Evolutionary conservation across 2,329 filamentous ascomycete species (phyloP).

Genomic region (Capronia coronata): DNA sequence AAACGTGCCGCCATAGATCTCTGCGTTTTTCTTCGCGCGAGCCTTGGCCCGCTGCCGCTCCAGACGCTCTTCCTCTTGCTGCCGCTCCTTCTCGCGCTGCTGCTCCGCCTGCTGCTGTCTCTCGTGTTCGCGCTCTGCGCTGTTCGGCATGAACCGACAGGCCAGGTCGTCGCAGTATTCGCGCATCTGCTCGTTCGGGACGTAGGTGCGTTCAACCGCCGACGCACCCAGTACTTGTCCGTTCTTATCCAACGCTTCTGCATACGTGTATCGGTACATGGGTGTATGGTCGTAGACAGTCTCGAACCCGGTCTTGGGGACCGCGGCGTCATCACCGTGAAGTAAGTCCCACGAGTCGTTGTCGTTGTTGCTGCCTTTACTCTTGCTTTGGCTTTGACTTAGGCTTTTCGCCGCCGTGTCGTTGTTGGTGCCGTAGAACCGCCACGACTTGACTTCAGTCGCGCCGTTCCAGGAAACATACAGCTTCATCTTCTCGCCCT

Average conservation of each 20-base stretch:
- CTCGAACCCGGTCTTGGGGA: conserved; percentile 36
- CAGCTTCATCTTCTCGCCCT: conserved; percentile 27
- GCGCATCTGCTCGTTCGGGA: conserved; percentile 34
- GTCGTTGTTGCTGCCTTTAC: neutral
- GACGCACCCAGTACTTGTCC: conserved; percentile 34
- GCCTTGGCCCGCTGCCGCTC: neutral
- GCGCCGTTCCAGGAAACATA: conserved; percentile 45
- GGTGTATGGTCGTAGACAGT: conserved; percentile 31
- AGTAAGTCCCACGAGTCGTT: too few species aligned
- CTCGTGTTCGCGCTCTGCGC: conserved; percentile 15
- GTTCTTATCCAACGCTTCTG: conserved; percentile 34
- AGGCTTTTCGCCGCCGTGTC: too few species aligned
- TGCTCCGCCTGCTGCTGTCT: conserved; percentile 11
- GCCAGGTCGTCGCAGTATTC: conserved; percentile 27
- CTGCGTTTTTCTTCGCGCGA: conserved; percentile 7
- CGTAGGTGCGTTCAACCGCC: conserved; percentile 34
- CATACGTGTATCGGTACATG: conserved; percentile 27
- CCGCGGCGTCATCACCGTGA: too few species aligned
- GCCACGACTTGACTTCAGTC: conserved; percentile 42
- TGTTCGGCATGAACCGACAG: conserved; percentile 23
- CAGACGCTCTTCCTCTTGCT: conserved; percentile 1
- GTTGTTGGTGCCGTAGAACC: conserved; percentile 29
- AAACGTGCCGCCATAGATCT: conserved; percentile 16
- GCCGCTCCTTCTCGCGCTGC: conserved; percentile 6
- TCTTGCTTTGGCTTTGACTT: too few species aligned